Conservation (phyloP, 2,329 filamentous ascomycete species). For the Aotearoamyces nothofagi region DNA sequence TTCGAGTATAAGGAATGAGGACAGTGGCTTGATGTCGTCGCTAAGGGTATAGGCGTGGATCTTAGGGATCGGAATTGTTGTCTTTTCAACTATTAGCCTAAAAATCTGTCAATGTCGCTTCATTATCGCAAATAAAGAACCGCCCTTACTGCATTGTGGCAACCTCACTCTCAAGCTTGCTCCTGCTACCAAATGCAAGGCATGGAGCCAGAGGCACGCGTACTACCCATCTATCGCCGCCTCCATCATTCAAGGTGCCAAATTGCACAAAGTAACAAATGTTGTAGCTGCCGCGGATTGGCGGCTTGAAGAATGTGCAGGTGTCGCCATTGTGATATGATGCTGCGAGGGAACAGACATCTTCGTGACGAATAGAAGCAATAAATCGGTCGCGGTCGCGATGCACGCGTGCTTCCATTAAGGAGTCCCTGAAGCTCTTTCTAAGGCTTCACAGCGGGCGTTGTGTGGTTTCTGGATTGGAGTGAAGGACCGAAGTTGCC, state of each 20-base stretch:
- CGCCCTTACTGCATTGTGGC: conserved; percentile 5
- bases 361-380: not conserved
- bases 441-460: no score
- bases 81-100: not conserved
- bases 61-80: not conserved
- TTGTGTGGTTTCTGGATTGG: no score
- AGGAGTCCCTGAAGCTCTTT: no score
- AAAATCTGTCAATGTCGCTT: not conserved
- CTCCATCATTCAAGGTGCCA: not conserved
- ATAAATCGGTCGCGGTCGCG: no score
- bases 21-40: not conserved
- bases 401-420: no score
- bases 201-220: conserved; percentile 1
- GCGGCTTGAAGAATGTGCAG: conserved; percentile 2
- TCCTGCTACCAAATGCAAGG: conserved; percentile 1
- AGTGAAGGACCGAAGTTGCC: no score
- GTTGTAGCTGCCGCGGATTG: conserved; percentile 2
- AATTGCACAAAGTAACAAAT: not conserved
- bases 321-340: not conserved
- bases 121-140: not conserved
- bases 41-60: not conserved
- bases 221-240: not conserved
- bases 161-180: conserved; percentile 9
- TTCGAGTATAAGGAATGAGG: not conserved
- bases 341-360: not conserved